Evolutionary conservation across 768 basidiomycete species (phyloP).

Genomic region (Podaxis sp.): DNA sequence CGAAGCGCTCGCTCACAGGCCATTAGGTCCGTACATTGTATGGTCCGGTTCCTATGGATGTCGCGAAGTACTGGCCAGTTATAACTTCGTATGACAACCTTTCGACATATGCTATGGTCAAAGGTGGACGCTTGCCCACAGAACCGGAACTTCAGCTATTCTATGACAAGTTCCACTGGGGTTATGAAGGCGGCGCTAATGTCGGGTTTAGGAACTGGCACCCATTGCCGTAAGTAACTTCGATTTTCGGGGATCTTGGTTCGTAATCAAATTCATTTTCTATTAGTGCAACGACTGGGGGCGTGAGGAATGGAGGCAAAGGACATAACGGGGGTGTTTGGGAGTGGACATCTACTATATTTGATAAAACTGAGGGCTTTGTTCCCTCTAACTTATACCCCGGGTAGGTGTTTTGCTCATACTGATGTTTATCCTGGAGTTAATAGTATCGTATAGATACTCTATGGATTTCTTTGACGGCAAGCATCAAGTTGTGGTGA

Average conservation of each 20-base stretch:
- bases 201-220: slow-evolving; percentile 93
- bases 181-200: slow-evolving; percentile 79
- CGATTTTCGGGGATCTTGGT: neutral
- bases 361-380: slow-evolving; percentile 76
- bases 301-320: slow-evolving; percentile 45
- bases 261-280: neutral
- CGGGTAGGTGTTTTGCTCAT: slow-evolving; percentile 47
- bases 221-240: slow-evolving; percentile 72
- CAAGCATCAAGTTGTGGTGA: slow-evolving; percentile 82
- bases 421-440: neutral
- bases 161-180: slow-evolving; percentile 69
- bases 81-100: slow-evolving; percentile 77
- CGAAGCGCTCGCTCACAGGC: neutral
- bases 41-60: slow-evolving; percentile 75
- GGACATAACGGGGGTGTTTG: slow-evolving; percentile 95
- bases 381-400: slow-evolving; percentile 79
- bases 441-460: slow-evolving; percentile 42
- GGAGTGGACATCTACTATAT: slow-evolving; percentile 93
- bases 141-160: slow-evolving; percentile 85
- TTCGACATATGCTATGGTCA: slow-evolving; percentile 75
- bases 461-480: slow-evolving; percentile 91
- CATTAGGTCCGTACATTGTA: slow-evolving; percentile 79
- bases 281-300: slow-evolving; percentile 69
- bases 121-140: slow-evolving; percentile 93
- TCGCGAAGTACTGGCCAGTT: slow-evolving; percentile 86